Percentiles rank a stretch among this genome's conserved stretches.
Conservation (phyloP, 441 rosid genomes). For the Omphalea diandra region DNA sequence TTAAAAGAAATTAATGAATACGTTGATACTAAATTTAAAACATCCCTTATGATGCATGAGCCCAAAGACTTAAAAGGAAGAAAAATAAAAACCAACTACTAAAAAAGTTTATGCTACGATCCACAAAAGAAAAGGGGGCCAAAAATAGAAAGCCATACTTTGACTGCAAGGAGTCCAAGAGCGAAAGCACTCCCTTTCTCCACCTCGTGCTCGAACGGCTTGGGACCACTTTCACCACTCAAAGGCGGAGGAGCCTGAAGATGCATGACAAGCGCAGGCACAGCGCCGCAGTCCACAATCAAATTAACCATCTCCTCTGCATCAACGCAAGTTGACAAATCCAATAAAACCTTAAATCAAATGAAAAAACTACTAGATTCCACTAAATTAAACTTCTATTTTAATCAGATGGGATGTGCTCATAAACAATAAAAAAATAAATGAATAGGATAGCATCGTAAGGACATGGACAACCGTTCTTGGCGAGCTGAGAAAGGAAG, state of each 20-base stretch:
- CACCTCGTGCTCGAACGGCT: conserved; percentile 78
- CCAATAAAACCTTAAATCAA: not conserved
- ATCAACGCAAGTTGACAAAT: not conserved
- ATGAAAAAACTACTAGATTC: not conserved
- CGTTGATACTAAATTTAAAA: too few species aligned
- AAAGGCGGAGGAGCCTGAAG: conserved; percentile 57
- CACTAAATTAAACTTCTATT: not conserved
- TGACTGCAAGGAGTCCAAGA: conserved; percentile 85
- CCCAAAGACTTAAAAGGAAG: too few species aligned
- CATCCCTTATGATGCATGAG: too few species aligned
- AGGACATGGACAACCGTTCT: conserved; percentile 53
- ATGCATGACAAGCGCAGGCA: conserved; percentile 81
- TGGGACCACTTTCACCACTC: conserved; percentile 42
- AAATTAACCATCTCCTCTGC: conserved; percentile 32
- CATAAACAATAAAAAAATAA: not conserved
- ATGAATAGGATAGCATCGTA: not conserved
- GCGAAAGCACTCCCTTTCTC: conserved; percentile 93
- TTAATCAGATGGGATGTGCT: not conserved
- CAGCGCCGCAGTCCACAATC: conserved; percentile 91
- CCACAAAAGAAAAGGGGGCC: not conserved
- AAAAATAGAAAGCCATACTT: conserved; percentile 38
- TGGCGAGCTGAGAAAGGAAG: conserved; percentile 85
- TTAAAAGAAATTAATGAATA: too few species aligned
- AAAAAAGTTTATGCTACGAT: not conserved
- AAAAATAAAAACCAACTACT: too few species aligned